Base-by-base conservation (phyloP, 768 basidiomycete genomes). In the Amyloporia xantha region DNA sequence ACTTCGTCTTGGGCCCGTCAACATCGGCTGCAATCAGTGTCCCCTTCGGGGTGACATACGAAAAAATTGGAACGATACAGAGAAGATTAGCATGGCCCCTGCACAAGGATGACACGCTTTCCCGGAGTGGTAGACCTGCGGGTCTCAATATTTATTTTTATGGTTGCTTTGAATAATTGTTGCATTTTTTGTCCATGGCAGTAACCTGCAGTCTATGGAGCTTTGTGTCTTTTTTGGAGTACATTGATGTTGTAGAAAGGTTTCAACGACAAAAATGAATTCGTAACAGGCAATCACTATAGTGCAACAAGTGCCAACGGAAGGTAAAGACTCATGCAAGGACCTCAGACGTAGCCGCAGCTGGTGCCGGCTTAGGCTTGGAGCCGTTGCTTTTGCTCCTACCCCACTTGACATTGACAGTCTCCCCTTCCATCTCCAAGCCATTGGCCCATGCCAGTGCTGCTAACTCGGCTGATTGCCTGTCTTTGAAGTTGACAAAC, bases 41-140 rank as follows among this genome's bases (percentile, higher is more conserved):
- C 82, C 84, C 82, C 82, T 86, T 85, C 82, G 82, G 83, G 82
- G 87, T 84, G 84, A 82, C 87, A 87, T 85, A 89, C 82, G 84
- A 86, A 87, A 92, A 91, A 90, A 87, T 92, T 91, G 91, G 88
- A 93, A 92, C 90, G 87, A 93, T 94, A 92, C 91, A 93, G 91
- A 95, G 92, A 94, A 94, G 92, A 93, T 95, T 93, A 94, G 92
- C 92, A 95, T 95, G 89, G 93, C 91, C 92, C 93, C 92, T 95
- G 92, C 93, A 95, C 91, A 96, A 94, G 93, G 92, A 94, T 94
- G 92, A 93, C 92, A 94, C 88, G 87, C 86, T 90, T 86, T 86
- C 78, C 83, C 84, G 84, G 86, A 87, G 85, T 86, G 84, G 85
- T 85, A 85, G 65, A 66, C 60, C 65, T 66, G 66, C 64, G 65